Conservation (phyloP, 2,329 filamentous ascomycete species). For the Xylaria polymorpha region DNA sequence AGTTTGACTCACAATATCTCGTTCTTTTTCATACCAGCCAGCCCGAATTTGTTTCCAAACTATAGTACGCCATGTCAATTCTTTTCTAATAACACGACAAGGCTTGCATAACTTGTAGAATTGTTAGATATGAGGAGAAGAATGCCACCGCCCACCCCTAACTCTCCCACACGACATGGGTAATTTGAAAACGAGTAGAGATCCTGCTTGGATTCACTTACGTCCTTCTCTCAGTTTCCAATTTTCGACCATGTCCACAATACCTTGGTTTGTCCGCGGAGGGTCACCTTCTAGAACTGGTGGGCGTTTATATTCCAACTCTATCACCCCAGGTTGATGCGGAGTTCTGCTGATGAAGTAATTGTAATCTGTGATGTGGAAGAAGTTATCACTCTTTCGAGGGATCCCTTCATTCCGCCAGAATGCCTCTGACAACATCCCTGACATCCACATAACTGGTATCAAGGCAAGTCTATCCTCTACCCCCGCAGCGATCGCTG, state of each 20-base stretch:
- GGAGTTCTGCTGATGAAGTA: not conserved
- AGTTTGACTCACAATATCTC: constrained; percentile 1
- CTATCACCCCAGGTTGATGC: not conserved
- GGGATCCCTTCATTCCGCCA: constrained; percentile 6
- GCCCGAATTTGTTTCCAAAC: constrained; percentile 10
- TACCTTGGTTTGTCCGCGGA: not conserved
- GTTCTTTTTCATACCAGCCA: constrained; percentile 18
- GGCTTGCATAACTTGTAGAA: not conserved
- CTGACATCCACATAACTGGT: constrained; percentile 8
- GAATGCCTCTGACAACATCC: constrained; percentile 22
- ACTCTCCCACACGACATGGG: not conserved
- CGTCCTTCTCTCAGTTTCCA: constrained; percentile 6
- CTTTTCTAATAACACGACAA: not conserved
- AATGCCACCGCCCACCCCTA: not conserved
- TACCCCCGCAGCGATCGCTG: not conserved
- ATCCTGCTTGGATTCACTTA: not conserved
- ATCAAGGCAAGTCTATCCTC: constrained; percentile 1
- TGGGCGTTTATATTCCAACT: not conserved
- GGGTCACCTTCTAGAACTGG: not conserved
- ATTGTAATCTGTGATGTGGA: not conserved
- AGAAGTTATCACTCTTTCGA: constrained; percentile 30
- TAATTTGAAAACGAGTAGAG: not conserved
- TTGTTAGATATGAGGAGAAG: not conserved
- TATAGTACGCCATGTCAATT: constrained; percentile 1
- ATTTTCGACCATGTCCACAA: not conserved